Evolutionary conservation across 2,329 filamentous ascomycete species (phyloP), one percentile per base, ranked within the genome.

Genomic region (Pseudocercospora vitis): DNA sequence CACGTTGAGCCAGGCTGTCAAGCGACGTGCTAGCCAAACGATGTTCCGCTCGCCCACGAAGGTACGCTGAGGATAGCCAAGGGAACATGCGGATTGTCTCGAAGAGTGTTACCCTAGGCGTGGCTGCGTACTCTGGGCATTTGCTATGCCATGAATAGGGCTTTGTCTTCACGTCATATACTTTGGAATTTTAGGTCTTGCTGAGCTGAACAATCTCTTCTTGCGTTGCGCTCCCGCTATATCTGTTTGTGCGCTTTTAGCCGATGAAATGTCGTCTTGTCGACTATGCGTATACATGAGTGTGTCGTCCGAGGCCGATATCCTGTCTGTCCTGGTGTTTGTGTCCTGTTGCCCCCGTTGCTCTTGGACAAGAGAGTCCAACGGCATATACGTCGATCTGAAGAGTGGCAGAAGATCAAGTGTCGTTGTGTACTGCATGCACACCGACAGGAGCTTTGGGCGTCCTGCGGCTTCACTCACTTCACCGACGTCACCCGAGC

Each of bases 231-330:
- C n/a, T n/a, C n/a, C n/a, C n/a, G n/a, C n/a, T n/a, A n/a, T n/a
- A n/a, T n/a, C n/a, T n/a, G n/a, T n/a, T n/a, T n/a, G n/a, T n/a
- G n/a, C n/a, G n/a, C n/a, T n/a, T n/a, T n/a, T n/a, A n/a, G n/a
- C n/a, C n/a, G n/a, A n/a, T n/a, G n/a, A n/a, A n/a, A n/a, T n/a
- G n/a, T n/a, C n/a, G n/a, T n/a, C n/a, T n/a, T n/a, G n/a, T n/a
- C n/a, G n/a, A n/a, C n/a, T n/a, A 40, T 73, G 70, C 16, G 75
- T 63, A 54, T 76, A 68, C 18, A 74, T 70, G 52, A 74, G 72
- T 1, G 73, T 72, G 33, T 70, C 67, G 24, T 63, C 64, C 6
- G 57, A 63, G 19, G 62, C 52, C n/a, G 76, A 55, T 21, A 76
- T 70, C n/a, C 47, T 54, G 28, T 69, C 66, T 59, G 76, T 67